phyloP scores from a whole-genome alignment of 176 grass and related monocot genomes.

The Raddia distichophylla region DNA sequence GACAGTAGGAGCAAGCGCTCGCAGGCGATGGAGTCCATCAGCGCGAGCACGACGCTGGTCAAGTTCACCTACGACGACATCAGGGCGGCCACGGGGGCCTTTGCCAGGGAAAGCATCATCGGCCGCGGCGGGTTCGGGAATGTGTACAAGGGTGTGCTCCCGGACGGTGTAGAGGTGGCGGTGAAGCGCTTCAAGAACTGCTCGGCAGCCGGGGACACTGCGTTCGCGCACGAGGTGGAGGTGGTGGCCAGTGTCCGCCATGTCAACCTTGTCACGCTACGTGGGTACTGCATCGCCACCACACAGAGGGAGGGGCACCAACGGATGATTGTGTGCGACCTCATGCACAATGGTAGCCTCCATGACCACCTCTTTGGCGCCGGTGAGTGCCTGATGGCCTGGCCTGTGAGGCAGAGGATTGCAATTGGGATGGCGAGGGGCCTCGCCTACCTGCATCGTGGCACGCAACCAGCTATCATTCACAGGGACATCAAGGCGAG shows the following conservation, averaged over 20 bases:
- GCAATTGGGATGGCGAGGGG: slow-evolving; percentile 80
- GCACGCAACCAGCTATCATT: slow-evolving; percentile 75
- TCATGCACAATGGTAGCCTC: slow-evolving; percentile 93
- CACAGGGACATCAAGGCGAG: slow-evolving; percentile 97
- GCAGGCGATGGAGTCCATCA: slow-evolving; percentile 75
- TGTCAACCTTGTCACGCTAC: slow-evolving; percentile 73
- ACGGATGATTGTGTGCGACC: slow-evolving; percentile 89
- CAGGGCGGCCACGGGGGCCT: slow-evolving; percentile 63
- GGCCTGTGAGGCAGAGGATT: slow-evolving; percentile 79
- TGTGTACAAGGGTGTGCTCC: slow-evolving; percentile 75
- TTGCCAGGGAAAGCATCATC: slow-evolving; percentile 64
- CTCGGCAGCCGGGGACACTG: slow-evolving; percentile 64
- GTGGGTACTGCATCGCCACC: slow-evolving; percentile 86
- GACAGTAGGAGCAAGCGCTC: slow-evolving; percentile 56
- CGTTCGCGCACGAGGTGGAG: slow-evolving; percentile 93
- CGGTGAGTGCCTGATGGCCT: slow-evolving; percentile 50
- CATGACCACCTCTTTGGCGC: slow-evolving; percentile 74
- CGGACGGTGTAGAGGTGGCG: slow-evolving; percentile 60
- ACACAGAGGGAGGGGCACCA: slow-evolving; percentile 81
- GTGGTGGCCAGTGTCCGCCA: slow-evolving; percentile 94
- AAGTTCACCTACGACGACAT: slow-evolving; percentile 90
- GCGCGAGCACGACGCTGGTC: slow-evolving; percentile 80
- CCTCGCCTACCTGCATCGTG: slow-evolving; percentile 69
- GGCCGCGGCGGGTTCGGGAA: slow-evolving; percentile 87
- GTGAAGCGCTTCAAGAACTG: slow-evolving; percentile 97